phyloP scores from a whole-genome alignment of 1,284 basidiomycete species.

The Tausonia pullulans region DNA sequence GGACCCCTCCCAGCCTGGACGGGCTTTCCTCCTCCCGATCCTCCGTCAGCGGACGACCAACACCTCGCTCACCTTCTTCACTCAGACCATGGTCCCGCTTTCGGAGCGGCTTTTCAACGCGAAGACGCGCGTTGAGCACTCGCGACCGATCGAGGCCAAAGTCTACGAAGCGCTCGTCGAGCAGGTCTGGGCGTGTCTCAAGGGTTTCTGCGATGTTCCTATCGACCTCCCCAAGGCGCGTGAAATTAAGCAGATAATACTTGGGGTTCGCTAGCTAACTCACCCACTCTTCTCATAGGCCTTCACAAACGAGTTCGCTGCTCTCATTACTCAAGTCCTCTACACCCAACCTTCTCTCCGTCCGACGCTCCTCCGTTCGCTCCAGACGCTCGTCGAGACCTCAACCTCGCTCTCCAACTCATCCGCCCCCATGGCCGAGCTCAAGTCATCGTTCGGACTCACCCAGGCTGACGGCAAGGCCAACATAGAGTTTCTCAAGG shows the following conservation, averaged over 20 bases:
- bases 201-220: slow-evolving; percentile 60
- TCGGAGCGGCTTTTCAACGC: slow-evolving; percentile 87
- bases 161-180: slow-evolving; percentile 85
- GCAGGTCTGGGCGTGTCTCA: slow-evolving; percentile 72
- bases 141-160: slow-evolving; percentile 71
- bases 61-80: slow-evolving; percentile 75
- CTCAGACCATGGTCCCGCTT: slow-evolving; percentile 80
- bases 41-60: slow-evolving; percentile 66
- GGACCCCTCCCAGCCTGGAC: slow-evolving; percentile 41
- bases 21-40: slow-evolving; percentile 85
- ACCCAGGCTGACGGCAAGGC: slow-evolving; percentile 49
- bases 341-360: slow-evolving; percentile 80
- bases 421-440: slow-evolving; percentile 37
- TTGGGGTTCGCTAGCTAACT: not conserved
- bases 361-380: slow-evolving; percentile 64
- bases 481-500: slow-evolving; percentile 63
- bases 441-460: slow-evolving; percentile 42
- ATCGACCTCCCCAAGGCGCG: slow-evolving; percentile 53
- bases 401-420: slow-evolving; percentile 41
- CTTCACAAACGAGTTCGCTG: slow-evolving; percentile 61
- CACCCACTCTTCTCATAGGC: slow-evolving; percentile 39
- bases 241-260: not conserved
- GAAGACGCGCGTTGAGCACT: slow-evolving; percentile 59
- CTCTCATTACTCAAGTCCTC: slow-evolving; percentile 79
- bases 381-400: slow-evolving; percentile 65